Percentiles rank a stretch among this genome's conserved stretches.
These are phyloP conservation scores for Mycena metata DNA, from an alignment of 768 basidiomycete genomes.

Conservation along the genomic window DNA sequence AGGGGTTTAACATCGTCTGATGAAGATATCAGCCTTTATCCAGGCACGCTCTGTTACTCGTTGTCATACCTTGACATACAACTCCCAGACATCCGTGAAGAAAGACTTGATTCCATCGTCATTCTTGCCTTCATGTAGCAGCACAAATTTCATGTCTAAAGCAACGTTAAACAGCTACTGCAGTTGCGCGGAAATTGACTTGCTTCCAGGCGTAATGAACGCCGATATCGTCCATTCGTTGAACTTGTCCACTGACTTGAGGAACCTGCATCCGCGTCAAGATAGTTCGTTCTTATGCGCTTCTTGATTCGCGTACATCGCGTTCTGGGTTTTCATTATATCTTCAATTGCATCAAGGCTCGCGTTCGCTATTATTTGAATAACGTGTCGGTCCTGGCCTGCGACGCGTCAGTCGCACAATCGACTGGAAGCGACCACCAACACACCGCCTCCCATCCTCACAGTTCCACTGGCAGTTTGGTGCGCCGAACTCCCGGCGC, in stretches of 20 bases:
- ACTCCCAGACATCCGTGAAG: slow-evolving; percentile 96
- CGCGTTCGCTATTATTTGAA: slow-evolving; percentile 99
- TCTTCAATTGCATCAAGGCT: slow-evolving; percentile 97
- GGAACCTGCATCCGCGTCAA: slow-evolving; percentile 74
- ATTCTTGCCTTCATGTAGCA: slow-evolving; percentile 96
- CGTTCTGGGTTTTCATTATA: slow-evolving; percentile 83
- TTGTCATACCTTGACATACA: slow-evolving; percentile 88
- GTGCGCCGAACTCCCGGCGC: slow-evolving; percentile 83
- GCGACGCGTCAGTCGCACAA: slow-evolving; percentile 1
- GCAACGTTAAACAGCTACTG: slow-evolving; percentile 38
- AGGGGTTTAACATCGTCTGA: slow-evolving; percentile 94
- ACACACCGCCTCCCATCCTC: slow-evolving; percentile 73
- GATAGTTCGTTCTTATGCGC: slow-evolving; percentile 22
- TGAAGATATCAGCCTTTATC: slow-evolving; percentile 25
- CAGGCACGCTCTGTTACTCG: background rate
- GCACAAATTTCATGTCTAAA: slow-evolving; percentile 93
- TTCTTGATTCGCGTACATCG: slow-evolving; percentile 69
- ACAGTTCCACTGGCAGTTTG: slow-evolving; percentile 74
- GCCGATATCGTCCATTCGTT: slow-evolving; percentile 99
- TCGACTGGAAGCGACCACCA: background rate
- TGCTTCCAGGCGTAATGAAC: slow-evolving; percentile 95
- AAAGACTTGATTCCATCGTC: slow-evolving; percentile 96
- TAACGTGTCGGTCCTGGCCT: slow-evolving; percentile 89
- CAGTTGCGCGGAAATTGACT: slow-evolving; percentile 48
- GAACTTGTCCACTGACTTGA: slow-evolving; percentile 96